A percentile compares a stretch with the other conserved stretches of the same genome.
These are phyloP conservation scores for Trifolium dubium DNA, from an alignment of 306 rosid species.

Conservation along the genomic window DNA sequence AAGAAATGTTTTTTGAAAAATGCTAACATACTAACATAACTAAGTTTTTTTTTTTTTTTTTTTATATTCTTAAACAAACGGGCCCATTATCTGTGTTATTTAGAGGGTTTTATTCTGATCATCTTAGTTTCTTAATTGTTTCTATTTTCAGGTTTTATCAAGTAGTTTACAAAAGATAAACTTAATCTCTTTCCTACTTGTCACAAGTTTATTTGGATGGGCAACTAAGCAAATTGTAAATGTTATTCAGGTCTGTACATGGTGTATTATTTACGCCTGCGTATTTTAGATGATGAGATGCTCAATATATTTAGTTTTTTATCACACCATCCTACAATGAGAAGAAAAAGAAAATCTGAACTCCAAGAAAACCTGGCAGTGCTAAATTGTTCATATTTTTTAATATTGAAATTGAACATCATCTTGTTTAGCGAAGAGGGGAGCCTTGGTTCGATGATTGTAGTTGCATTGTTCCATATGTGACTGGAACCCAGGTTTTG, in stretches of 20 bases:
- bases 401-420: conserved; percentile 34
- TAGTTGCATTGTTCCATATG: neutral
- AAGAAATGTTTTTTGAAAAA: neutral
- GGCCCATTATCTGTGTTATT: conserved; percentile 17
- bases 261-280: conserved; percentile 17
- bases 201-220: conserved; percentile 81
- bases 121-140: conserved; percentile 39
- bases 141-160: conserved; percentile 63
- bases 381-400: conserved; percentile 16
- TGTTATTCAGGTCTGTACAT: conserved; percentile 74
- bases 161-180: conserved; percentile 57
- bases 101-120: conserved; percentile 25
- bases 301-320: conserved; percentile 14
- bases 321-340: conserved; percentile 10
- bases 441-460: neutral
- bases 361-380: neutral
- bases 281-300: conserved; percentile 21
- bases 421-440: neutral
- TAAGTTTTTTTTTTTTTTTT: neutral
- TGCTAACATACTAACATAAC: neutral
- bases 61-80: neutral
- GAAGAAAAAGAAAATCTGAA: conserved; percentile 5
- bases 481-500: neutral
- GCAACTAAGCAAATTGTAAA: conserved; percentile 87
- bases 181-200: conserved; percentile 59